phyloP scores from a whole-genome alignment of 805 yeast genomes.

The Monosporozyma aerobia region DNA sequence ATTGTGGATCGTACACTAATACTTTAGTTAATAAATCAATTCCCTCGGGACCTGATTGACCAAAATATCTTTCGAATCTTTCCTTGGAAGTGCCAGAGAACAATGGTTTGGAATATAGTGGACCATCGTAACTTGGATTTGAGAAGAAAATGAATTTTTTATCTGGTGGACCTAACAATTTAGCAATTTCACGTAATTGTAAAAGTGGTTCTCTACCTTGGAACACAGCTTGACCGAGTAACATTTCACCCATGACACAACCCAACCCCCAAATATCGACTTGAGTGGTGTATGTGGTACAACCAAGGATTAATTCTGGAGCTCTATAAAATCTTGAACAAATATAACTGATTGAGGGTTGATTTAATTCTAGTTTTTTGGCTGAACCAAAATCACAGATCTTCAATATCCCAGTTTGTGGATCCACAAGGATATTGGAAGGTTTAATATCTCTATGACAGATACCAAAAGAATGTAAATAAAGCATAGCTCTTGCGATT shows the following conservation, averaged over 20 bases:
- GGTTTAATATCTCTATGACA: conserved; percentile 84
- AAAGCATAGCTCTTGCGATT: conserved; percentile 74
- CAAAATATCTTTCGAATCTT: conserved; percentile 55
- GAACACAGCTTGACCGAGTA: conserved; percentile 86
- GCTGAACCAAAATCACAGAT: conserved; percentile 86
- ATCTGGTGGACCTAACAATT: conserved; percentile 83
- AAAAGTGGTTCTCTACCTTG: conserved; percentile 86
- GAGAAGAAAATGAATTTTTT: conserved; percentile 61
- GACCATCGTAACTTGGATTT: conserved; percentile 69
- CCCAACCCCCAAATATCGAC: conserved; percentile 98
- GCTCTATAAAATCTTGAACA: conserved; percentile 81
- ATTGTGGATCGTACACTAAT: conserved; percentile 83
- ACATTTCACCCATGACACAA: conserved; percentile 91
- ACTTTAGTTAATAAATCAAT: conserved; percentile 74
- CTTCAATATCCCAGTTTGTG: conserved; percentile 53
- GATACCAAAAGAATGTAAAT: conserved; percentile 69
- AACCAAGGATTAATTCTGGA: conserved; percentile 91
- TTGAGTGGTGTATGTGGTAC: conserved; percentile 75
- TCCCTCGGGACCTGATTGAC: conserved; percentile 77
- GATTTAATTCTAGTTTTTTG: conserved; percentile 64
- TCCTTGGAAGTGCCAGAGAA: conserved; percentile 46
- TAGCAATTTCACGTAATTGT: conserved; percentile 84
- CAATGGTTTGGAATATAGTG: conserved; percentile 57
- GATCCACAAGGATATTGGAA: conserved; percentile 70
- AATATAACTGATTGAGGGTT: conserved; percentile 88